phyloP scores from a whole-genome alignment of 2,329 filamentous ascomycete genomes.

The Pochonia chlamydosporia region DNA sequence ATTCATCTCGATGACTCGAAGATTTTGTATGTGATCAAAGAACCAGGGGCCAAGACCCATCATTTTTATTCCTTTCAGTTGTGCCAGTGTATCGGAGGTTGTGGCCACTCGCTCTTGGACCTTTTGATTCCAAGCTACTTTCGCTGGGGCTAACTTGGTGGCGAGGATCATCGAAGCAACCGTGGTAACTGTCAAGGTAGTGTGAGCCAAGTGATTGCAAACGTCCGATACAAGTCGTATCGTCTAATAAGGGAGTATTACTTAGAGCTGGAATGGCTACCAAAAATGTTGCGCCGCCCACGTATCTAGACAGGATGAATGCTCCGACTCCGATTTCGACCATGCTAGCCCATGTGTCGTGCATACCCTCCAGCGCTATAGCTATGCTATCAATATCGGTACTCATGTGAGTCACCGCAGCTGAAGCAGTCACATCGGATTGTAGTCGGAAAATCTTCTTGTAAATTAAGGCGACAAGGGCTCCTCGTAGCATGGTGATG shows the following conservation, averaged over 20 bases:
- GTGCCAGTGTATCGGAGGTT: background rate
- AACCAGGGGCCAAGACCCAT: background rate
- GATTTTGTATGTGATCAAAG: background rate
- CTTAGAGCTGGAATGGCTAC: constrained; percentile 19
- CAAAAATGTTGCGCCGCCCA: constrained; percentile 40
- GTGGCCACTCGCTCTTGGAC: background rate
- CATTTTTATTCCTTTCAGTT: background rate
- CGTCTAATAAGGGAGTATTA: too few relatives aligned
- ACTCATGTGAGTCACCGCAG: constrained; percentile 41
- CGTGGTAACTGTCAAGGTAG: too few relatives aligned
- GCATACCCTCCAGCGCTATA: constrained; percentile 25
- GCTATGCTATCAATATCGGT: constrained; percentile 39
- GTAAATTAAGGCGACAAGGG: constrained; percentile 27
- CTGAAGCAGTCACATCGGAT: constrained; percentile 25
- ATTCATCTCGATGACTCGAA: constrained; percentile 1
- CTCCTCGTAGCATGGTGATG: constrained; percentile 18
- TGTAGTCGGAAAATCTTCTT: constrained; percentile 25
- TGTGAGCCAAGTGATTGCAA: too few relatives aligned
- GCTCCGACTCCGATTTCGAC: constrained; percentile 38
- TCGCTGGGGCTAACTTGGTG: background rate
- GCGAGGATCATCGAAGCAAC: too few relatives aligned
- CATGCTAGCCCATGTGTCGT: constrained; percentile 34
- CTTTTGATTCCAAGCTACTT: background rate
- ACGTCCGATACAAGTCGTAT: too few relatives aligned
- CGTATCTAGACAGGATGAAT: constrained; percentile 39